Evolutionary conservation across 495 filamentous ascomycete species (phyloP).

Genomic region (Trichoderma virens): DNA sequence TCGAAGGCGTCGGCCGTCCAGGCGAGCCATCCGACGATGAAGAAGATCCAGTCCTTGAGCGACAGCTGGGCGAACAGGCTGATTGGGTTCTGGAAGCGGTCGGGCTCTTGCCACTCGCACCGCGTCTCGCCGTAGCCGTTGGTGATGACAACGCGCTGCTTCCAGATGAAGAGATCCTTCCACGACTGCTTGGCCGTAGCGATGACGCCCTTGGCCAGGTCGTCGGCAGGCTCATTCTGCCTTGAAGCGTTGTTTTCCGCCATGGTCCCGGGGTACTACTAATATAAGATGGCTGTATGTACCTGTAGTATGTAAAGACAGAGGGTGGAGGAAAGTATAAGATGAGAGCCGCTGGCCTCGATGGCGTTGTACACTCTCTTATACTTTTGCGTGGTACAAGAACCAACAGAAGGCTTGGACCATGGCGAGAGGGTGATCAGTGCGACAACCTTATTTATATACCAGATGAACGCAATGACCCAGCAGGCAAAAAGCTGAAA

Average conservation of each 20-base stretch:
- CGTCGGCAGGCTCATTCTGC: constrained; percentile 46
- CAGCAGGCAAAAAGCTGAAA: too few relatives aligned
- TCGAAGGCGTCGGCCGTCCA: constrained; percentile 71
- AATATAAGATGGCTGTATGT: too few relatives aligned
- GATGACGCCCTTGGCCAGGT: constrained; percentile 49
- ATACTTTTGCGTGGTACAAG: too few relatives aligned
- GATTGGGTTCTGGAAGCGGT: constrained; percentile 54
- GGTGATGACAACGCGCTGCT: constrained; percentile 54
- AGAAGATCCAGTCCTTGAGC: constrained; percentile 53
- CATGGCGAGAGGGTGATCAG: too few relatives aligned
- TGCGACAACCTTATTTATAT: too few relatives aligned
- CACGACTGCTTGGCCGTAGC: constrained; percentile 52
- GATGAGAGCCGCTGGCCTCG: too few relatives aligned
- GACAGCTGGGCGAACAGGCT: constrained; percentile 49
- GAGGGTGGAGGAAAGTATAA: too few relatives aligned
- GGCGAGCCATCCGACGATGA: constrained; percentile 53
- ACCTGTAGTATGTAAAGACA: too few relatives aligned
- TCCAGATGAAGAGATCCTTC: constrained; percentile 59
- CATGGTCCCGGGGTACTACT: neutral
- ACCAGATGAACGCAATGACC: too few relatives aligned
- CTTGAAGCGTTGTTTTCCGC: neutral
- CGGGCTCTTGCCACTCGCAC: constrained; percentile 53
- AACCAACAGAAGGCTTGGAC: too few relatives aligned
- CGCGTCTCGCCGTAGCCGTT: constrained; percentile 48
- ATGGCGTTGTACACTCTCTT: too few relatives aligned